Evolutionary conservation across 179 eudicot species (phyloP), one percentile per base, ranked within the genome.

Genomic region (Dionaea muscipula): DNA sequence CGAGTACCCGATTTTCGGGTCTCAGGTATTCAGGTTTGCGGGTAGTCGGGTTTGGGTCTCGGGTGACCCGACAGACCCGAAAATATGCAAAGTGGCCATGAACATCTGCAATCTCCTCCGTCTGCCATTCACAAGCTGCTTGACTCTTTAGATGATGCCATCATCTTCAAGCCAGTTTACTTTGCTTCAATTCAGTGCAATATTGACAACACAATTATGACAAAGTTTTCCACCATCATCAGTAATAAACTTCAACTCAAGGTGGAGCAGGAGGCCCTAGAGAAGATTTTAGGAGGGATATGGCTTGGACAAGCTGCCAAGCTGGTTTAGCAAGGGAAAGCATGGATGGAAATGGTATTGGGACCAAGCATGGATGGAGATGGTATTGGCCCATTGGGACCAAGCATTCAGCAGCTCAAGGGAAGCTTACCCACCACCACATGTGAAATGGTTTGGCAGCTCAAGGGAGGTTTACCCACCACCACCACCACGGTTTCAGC

Each of bases 131-230:
- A 46, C 2, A 94, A 87, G 47, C 71, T 91, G 23, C 64, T 69
- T 0, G 62, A 24, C 41, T 64, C 19, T 17, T 75, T 81, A 0
- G 94, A 91, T 9, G 83, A 72, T 44, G 69, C 83, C 21, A 69
- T 91, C 28, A 26, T 67, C n/a, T 91, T 91, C 77, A 91, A 79
- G 64, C 93, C 84, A 0, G 89, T 85, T 3, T 76, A 84, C 26
- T 69, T 74, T 5, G 51, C 21, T 2, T 60, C 59, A 1, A 56
- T 80, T 27, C 69, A 72, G 20, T 55, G 52, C 36, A 76, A 81
- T 56, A 61, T 78, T 1, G 77, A 71, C 56, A 74, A 62, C 41
- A 71, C 69, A 2, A 78, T 87, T 16, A 11, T 45, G 1, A 51
- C 77, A 1, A 78, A 67, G 39, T 81, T 78, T 57, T 52, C 70